Conservation (phyloP, 495 filamentous ascomycete species). For the Neurospora cerealis region DNA sequence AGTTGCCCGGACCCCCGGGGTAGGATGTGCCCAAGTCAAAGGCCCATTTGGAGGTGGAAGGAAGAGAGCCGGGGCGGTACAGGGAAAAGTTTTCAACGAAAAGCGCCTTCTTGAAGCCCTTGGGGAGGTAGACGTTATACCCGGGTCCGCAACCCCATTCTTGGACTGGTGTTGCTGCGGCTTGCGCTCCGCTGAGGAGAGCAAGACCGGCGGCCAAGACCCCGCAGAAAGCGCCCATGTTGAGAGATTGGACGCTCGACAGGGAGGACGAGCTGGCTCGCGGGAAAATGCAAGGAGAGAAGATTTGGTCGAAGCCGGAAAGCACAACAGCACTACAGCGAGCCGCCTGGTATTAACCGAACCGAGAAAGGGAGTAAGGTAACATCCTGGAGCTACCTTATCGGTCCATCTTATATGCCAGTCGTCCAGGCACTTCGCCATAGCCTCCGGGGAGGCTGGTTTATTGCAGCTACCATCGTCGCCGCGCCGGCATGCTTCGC, state of each 20-base stretch:
- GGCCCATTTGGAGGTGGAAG: constrained; percentile 14
- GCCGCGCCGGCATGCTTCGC: neutral
- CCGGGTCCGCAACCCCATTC: neutral
- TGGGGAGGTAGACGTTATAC: neutral
- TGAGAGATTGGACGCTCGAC: neutral
- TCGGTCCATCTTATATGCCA: neutral
- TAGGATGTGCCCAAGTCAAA: constrained; percentile 18
- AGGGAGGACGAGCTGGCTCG: neutral
- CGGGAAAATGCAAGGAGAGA: neutral
- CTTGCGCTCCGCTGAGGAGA: neutral
- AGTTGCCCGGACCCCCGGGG: constrained; percentile 16
- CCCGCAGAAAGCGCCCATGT: neutral
- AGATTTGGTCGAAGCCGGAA: neutral
- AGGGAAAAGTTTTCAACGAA: constrained; percentile 13
- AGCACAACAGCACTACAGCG: neutral
- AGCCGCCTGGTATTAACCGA: neutral
- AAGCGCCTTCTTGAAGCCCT: constrained; percentile 2
- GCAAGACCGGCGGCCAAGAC: neutral
- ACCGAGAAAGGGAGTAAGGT: neutral
- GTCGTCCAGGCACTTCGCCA: neutral
- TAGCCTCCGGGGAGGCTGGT: neutral
- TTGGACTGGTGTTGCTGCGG: neutral
- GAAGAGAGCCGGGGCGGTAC: constrained; percentile 1
- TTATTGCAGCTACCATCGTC: neutral
- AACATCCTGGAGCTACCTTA: neutral